Base-by-base conservation (phyloP, 1,284 basidiomycete species). In the Tilletia walkeri region DNA sequence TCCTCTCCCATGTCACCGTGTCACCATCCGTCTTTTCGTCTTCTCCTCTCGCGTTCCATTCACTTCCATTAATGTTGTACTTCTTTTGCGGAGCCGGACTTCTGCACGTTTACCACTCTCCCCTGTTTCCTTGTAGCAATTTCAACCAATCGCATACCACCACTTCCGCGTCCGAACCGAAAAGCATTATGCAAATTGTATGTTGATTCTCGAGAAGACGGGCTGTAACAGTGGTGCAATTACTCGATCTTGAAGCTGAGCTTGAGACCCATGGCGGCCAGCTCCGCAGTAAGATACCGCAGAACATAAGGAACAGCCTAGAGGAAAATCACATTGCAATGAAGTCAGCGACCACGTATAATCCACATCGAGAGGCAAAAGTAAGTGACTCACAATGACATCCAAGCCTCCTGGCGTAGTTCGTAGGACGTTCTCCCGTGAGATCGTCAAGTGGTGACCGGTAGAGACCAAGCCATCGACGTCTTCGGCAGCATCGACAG, bases 231-330 rank as follows among this genome's bases (percentile, higher is more conserved):
- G 59, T 63, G 41, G 6, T 7, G 41, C 14, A 45, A 45, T 39
- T 41, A 75, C 34, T 54, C 71, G 24, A 80, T 65, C 39, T 75
- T 74, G 65, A 84, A 81, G 68, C 79, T 76, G 68, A 88, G 83
- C 78, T 85, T 84, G 79, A 88, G 87, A 67, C 87, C 87, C 87
- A 88, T 88, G 49, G 86, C 86, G 12, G 87, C 87, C 78, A 88
- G 84, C 80, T 88, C 88, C 16, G 87, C 87, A 41, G 87, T 86
- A 14, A 88, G 84, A 74, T 85, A 84, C 70, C 79, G 78, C 69
- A 84, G 77, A 56, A 97, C 95, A 82, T 94, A 99, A 5, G 96
- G 96, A 34, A 99, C 89, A 5, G 95, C 95, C 68, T 70, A 45
- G n/a, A 14, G 34, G 34, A 24, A 24, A 56, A 12, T 4, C 24